A percentile compares a stretch with the other conserved stretches of the same genome.
Conservation (phyloP, 164 flowering plant genomes). For the Akebia trifoliata region DNA sequence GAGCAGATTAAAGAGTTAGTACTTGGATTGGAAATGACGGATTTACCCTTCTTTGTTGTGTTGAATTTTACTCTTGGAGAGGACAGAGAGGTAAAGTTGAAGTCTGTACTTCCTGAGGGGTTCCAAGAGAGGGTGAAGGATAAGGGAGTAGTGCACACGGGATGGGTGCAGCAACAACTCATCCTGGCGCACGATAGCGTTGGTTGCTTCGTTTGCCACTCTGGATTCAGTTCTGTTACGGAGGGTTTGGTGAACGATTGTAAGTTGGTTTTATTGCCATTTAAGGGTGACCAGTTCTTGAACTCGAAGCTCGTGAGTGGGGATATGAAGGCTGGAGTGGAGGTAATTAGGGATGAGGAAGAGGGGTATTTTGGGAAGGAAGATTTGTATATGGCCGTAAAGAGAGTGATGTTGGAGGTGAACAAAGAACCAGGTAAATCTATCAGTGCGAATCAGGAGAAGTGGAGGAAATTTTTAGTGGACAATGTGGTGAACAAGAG, state of each 20-base stretch:
- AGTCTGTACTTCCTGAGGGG: slow-evolving; percentile 10
- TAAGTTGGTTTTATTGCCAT: slow-evolving; percentile 8
- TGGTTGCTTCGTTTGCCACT: slow-evolving; percentile 9
- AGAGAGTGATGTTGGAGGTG: slow-evolving; percentile 7
- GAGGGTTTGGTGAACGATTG: slow-evolving; percentile 11
- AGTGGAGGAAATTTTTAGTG: slow-evolving; percentile 12
- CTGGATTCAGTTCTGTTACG: slow-evolving; percentile 13
- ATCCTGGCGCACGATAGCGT: slow-evolving; percentile 11
- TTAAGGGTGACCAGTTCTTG: slow-evolving; percentile 15
- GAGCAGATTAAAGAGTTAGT: slow-evolving; percentile 14
- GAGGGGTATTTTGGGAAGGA: slow-evolving; percentile 13
- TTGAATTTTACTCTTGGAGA: slow-evolving; percentile 5
- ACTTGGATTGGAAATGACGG: slow-evolving; percentile 13
- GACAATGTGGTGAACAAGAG: slow-evolving; percentile 8
- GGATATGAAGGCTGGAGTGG: slow-evolving; percentile 6
- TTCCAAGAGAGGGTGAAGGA: slow-evolving; percentile 19
- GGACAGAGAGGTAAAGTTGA: background rate
- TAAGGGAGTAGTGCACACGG: slow-evolving; percentile 15
- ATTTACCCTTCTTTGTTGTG: slow-evolving; percentile 12
- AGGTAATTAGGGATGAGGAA: slow-evolving; percentile 10
- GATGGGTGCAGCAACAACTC: slow-evolving; percentile 21
- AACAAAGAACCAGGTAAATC: slow-evolving; percentile 7
- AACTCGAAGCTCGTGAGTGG: slow-evolving; percentile 7
- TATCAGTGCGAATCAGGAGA: slow-evolving; percentile 2
- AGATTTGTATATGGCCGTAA: slow-evolving; percentile 7